Evolutionary conservation across 2,329 filamentous ascomycete genomes (phyloP), one percentile per base, ranked within the genome.

Genomic region (Ampelomyces quisqualis): DNA sequence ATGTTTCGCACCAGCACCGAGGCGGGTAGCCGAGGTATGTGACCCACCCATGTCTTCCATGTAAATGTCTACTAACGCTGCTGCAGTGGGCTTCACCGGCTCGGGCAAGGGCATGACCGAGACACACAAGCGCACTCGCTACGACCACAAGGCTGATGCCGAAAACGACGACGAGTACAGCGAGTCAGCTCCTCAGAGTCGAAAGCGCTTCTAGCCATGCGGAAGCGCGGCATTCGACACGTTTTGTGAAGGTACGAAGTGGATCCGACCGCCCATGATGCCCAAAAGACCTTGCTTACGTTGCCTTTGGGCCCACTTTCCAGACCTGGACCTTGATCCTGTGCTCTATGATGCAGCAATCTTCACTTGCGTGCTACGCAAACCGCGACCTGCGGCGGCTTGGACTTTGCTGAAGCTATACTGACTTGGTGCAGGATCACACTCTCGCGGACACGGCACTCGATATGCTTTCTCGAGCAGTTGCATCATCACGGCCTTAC

Each of bases 41-140:
- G 23, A 42, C 2, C 11, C 15, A n/a, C 14, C 2, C 5, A 20
- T 8, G 2, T 17, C 7, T 7, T 8, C 11, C 18, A 10, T 14
- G 7, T 1, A 8, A 13, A 10, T 21, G 39, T 21, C 30, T 24
- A 51, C 65, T 68, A 51, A 67, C 45, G 11, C 34, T 29, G 31
- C 10, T 14, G 46, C 53, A 96, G 93, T 98, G 62, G 93, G 93
- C 22, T 96, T 98, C 64, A 95, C 89, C 7, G 93, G 93, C 48
- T 96, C 90, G 39, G 93, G 93, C 45, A 89, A 95, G 70, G 79
- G 86, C 53, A 97, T 97, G 93, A 87, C 90, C 57, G 96, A 95
- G 70, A 93, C 96, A 65, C 81, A 82, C 33, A 82, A 84, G 48
- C 80, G 90, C 62, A 85, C 80, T 65, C 85, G 89, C 59, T 89